These are phyloP conservation scores for Leptographium galeiforme DNA, from an alignment of 2,329 filamentous ascomycete genomes.

Conservation along the genomic window DNA sequence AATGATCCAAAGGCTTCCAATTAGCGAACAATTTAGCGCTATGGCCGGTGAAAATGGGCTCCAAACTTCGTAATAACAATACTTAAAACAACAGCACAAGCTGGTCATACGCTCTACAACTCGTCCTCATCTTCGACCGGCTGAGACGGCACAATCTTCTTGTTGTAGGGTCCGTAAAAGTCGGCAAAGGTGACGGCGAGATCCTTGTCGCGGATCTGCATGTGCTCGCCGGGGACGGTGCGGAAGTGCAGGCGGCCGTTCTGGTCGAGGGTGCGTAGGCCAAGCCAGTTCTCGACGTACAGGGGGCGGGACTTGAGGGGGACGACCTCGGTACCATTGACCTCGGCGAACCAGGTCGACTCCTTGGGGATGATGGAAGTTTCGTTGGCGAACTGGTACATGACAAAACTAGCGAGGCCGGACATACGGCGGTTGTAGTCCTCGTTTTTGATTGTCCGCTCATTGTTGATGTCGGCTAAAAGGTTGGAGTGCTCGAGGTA, in stretches of 20 bases:
- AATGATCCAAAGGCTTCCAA: too few relatives aligned
- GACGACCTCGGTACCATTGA: slow-evolving; percentile 57
- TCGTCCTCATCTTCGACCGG: background rate
- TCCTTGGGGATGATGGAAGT: slow-evolving; percentile 79
- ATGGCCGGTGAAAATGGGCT: too few relatives aligned
- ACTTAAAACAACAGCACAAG: background rate
- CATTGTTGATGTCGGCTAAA: slow-evolving; percentile 93
- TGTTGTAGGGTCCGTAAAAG: slow-evolving; percentile 46
- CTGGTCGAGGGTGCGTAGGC: slow-evolving; percentile 64
- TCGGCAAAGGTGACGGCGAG: slow-evolving; percentile 52
- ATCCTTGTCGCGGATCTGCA: slow-evolving; percentile 57
- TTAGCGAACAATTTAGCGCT: too few relatives aligned
- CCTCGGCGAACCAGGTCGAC: slow-evolving; percentile 80
- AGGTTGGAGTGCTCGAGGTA: slow-evolving; percentile 80
- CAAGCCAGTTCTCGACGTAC: slow-evolving; percentile 90
- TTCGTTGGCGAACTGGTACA: slow-evolving; percentile 85
- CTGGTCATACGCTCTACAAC: background rate
- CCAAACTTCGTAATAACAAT: background rate
- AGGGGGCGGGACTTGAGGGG: slow-evolving; percentile 55
- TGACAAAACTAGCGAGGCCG: slow-evolving; percentile 61
- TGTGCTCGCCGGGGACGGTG: slow-evolving; percentile 64
- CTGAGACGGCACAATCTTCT: slow-evolving; percentile 16
- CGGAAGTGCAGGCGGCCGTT: slow-evolving; percentile 68
- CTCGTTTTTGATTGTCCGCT: slow-evolving; percentile 50
- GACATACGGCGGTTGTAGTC: slow-evolving; percentile 61